phyloP scores from a whole-genome alignment of 805 yeast species.

The Metschnikowia proteae region DNA sequence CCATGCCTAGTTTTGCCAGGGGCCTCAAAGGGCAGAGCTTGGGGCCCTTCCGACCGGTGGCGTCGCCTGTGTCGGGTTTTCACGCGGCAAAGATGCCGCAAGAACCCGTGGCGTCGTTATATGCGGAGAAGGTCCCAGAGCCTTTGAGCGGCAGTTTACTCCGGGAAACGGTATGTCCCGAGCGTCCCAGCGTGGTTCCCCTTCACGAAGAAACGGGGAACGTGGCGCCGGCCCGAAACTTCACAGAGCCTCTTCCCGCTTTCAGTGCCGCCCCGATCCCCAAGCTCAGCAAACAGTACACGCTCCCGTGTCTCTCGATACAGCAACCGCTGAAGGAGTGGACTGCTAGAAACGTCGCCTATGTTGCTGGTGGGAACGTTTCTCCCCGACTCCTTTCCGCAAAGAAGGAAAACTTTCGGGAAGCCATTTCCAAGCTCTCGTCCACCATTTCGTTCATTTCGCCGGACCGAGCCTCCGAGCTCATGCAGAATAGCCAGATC shows the following conservation, averaged over 20 bases:
- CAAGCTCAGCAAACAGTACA: constrained; percentile 14
- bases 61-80: background rate
- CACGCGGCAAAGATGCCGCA: no score
- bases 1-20: background rate
- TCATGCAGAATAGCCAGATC: constrained; percentile 9
- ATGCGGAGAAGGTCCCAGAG: no score
- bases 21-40: no score
- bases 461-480: constrained; percentile 14
- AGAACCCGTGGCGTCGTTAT: no score
- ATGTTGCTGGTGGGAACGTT: background rate
- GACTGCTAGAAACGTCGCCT: background rate
- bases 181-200: constrained; percentile 16
- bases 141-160: no score
- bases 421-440: constrained; percentile 23
- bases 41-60: no score
- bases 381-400: background rate
- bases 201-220: constrained; percentile 1
- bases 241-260: background rate
- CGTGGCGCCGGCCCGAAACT: background rate
- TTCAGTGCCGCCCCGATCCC: background rate
- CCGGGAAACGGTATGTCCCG: background rate
- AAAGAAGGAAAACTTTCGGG: constrained; percentile 18
- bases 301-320: constrained; percentile 7
- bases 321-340: background rate
- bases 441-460: constrained; percentile 19